Evolutionary conservation across 345 rosid species (phyloP), one percentile per base, ranked within the genome.

Genomic region (Pelargonium nanum): DNA sequence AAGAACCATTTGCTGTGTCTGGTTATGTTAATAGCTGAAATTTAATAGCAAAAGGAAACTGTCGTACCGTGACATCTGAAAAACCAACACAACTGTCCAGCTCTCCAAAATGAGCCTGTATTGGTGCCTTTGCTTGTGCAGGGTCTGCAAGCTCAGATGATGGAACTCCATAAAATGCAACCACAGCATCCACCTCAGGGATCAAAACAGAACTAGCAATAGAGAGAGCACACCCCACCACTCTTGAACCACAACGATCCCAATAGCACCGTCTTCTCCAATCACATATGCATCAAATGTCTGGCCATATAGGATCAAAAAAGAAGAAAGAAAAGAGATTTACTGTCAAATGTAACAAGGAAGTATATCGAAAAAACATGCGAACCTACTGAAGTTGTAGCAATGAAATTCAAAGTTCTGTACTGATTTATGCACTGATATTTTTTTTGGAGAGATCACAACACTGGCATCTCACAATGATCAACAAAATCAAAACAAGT

Each of bases 161-260:
- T 71, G 97, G 96, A 57, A 83, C 81, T 50, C 97, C 97, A 58
- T 89, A 93, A 68, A 93, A 93, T 19, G 87, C 83, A 60, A 85
- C 97, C 72, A 77, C 96, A 63, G 91, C 86, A 75, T 89, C 97
- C 19, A 85, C 94, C 63, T 79, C 91, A 12, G 88, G 96, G 68
- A 84, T 81, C 74, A 89, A 80, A 65, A 87, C 99, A 68, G 97
- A 82, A 72, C 91, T 89, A 65, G 99, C 96, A 65, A 93, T 84
- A 61, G 96, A 68, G 59, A 93, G 73, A 55, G 97, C 97, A 70
- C 97, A 96, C 20, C 91, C 99, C 96, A 93, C 98, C 98, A 92
- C 70, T 92, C 98, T 58, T 92, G 97, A 58, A 92, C 71, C 74
- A 92, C 96, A 19, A 92, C 91, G 48, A 89, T 81, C 32, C 98